phyloP scores from a whole-genome alignment of 2,329 filamentous ascomycete genomes.

The Arthrobotrys sinensis region DNA sequence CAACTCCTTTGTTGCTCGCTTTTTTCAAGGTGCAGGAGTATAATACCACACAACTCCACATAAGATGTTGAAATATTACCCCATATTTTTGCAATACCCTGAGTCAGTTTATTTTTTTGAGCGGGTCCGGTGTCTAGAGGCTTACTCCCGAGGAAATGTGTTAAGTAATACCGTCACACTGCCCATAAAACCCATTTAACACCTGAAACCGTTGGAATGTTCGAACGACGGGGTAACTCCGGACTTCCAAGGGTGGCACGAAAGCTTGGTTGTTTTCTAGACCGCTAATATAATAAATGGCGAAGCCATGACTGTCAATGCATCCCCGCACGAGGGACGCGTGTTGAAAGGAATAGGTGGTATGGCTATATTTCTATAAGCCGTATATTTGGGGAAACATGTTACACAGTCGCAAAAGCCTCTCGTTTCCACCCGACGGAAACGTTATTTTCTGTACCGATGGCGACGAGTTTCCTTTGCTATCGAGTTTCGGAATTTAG shows the following conservation, averaged over 20 bases:
- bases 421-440: not conserved
- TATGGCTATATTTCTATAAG: not conserved
- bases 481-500: not conserved
- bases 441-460: not conserved
- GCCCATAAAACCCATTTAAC: not conserved
- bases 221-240: slow-evolving; percentile 14
- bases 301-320: not conserved
- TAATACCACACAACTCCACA: not conserved
- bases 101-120: slow-evolving; percentile 2
- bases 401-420: not conserved
- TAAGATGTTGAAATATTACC: slow-evolving; percentile 14
- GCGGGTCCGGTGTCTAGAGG: slow-evolving; percentile 1
- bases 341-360: not conserved
- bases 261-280: not conserved
- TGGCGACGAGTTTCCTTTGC: not conserved
- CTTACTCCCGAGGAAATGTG: slow-evolving; percentile 3
- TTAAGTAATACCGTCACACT: slow-evolving; percentile 5
- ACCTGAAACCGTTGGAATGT: not conserved
- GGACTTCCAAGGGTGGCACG: not conserved
- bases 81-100: slow-evolving; percentile 23
- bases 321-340: slow-evolving; percentile 3
- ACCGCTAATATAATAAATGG: not conserved
- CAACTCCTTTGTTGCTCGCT: slow-evolving; percentile 3
- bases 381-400: not conserved
- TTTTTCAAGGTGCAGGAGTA: no score